Evolutionary conservation across 176 grass and related monocot genomes (phyloP), one percentile per base, ranked within the genome.

Genomic region (Zizania latifolia): DNA sequence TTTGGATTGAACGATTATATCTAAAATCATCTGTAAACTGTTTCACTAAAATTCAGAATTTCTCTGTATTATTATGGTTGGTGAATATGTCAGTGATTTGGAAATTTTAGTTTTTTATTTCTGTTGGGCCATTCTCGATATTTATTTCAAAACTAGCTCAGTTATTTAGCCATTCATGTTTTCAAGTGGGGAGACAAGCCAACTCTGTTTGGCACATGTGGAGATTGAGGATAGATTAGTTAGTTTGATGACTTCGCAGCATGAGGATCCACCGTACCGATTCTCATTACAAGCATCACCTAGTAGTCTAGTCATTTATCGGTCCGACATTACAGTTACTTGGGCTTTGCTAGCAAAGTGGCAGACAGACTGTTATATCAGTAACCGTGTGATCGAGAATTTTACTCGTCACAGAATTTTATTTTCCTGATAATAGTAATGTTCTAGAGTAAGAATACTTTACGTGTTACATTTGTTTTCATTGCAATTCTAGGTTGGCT

Each of bases 401-500:
- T 38, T 54, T 14, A 7, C 73, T 54, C 4, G 30, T 37, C 30
- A 60, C 27, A 38, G 15, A 8, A 21, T 54, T 63, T 36, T 64
- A 40, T 82, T n/a, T 44, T 68, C 1, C 13, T 40, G 14, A 28
- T 54, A 24, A 22, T 50, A 70, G 33, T 22, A 3, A 19, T 44
- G 38, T 31, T 2, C 8, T 46, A 70, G 56, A 43, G 7, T 69
- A 5, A 32, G 3, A 21, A 71, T 3, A 11, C 65, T 58, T 68
- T 40, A 7, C 12, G 28, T 76, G 24, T 80, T 11, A 74, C 8
- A 6, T 64, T 75, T 75, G 11, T 68, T 67, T 86, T 29, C 71
- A 41, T 77, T 74, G 15, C 29, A 75, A 75, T 45, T 84, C 71
- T 77, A 93, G 93, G 83, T 97, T 86, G 93, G 90, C 69, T 97